phyloP scores from a whole-genome alignment of 139 green algal genomes.

The Trebouxia sp. region DNA sequence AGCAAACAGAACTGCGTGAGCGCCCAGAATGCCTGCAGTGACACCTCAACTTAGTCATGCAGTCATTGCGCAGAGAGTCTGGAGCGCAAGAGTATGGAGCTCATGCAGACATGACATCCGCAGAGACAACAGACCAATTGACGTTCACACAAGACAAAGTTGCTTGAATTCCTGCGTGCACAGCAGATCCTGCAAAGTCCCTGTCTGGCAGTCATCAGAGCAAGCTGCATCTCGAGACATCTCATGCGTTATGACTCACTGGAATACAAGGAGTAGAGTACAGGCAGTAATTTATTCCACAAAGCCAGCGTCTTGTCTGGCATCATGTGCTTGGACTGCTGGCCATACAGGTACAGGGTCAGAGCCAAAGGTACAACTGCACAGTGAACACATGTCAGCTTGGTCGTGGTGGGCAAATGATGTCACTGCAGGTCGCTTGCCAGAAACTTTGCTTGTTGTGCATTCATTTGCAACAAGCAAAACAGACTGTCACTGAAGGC shows the following conservation, averaged over 20 bases:
- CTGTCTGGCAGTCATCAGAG: no score
- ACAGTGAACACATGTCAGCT: conserved; percentile 5
- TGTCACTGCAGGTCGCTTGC: no score
- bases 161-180: not conserved
- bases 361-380: not conserved
- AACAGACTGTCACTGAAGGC: no score
- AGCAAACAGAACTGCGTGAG: conserved; percentile 19
- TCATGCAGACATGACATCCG: no score
- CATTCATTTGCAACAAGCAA: not conserved
- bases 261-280: not conserved
- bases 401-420: not conserved
- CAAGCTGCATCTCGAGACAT: no score
- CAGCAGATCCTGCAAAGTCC: no score
- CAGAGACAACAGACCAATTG: no score
- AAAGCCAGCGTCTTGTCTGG: conserved; percentile 2
- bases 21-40: conserved; percentile 28
- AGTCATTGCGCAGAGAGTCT: no score
- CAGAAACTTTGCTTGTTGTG: not conserved
- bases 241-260: not conserved
- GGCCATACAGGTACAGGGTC: conserved; percentile 5
- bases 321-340: not conserved
- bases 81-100: no score
- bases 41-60: no score
- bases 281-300: not conserved
- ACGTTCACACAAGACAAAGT: not conserved